Percentiles rank a stretch among this genome's conserved stretches.
phyloP scores from a whole-genome alignment of 106 monocot species.

The Iris macrosiphon region DNA sequence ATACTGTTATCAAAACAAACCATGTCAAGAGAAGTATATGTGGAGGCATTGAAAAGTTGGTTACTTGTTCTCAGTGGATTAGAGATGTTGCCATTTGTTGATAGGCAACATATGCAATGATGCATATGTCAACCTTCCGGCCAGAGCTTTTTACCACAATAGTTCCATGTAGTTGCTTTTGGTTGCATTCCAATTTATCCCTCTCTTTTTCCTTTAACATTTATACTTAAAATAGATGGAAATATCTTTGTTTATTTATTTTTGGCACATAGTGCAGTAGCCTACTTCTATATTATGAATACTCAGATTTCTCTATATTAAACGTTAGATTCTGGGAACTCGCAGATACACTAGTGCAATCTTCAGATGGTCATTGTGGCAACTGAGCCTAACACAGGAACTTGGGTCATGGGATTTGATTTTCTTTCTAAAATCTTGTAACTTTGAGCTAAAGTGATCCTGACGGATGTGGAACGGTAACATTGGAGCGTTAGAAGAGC shows the following conservation, averaged over 20 bases:
- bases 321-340: slow-evolving; percentile 61
- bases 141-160: too few relatives aligned
- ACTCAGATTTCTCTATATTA: slow-evolving; percentile 50
- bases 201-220: too few relatives aligned
- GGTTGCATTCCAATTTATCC: not conserved
- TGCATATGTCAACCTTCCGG: too few relatives aligned
- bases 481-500: slow-evolving; percentile 19
- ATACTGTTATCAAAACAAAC: too few relatives aligned
- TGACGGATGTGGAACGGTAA: slow-evolving; percentile 7
- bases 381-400: slow-evolving; percentile 42
- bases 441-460: slow-evolving; percentile 1
- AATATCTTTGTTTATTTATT: too few relatives aligned
- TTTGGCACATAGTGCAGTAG: too few relatives aligned
- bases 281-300: slow-evolving; percentile 13
- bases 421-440: slow-evolving; percentile 20
- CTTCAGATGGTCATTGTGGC: slow-evolving; percentile 49
- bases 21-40: too few relatives aligned
- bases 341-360: slow-evolving; percentile 71
- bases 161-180: not conserved
- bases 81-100: too few relatives aligned
- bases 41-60: too few relatives aligned
- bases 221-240: too few relatives aligned
- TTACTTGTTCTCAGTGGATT: too few relatives aligned
- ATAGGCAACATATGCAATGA: too few relatives aligned
- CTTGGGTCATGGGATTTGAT: slow-evolving; percentile 35